phyloP scores from a whole-genome alignment of 306 rosid species.

The Canavalia ensiformis region DNA sequence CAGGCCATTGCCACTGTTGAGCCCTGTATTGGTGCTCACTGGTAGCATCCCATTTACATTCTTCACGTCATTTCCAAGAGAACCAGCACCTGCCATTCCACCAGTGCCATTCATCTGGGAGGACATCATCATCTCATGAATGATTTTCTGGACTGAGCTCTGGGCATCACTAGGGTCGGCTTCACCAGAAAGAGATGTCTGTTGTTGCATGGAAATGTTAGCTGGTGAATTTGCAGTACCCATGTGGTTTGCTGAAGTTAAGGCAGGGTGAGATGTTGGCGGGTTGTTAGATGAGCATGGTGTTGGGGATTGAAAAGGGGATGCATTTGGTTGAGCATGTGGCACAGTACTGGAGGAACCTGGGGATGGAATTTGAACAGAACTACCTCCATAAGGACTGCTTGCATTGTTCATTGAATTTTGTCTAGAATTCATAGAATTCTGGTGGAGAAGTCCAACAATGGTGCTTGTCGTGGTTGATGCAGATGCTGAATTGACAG shows the following conservation, averaged over 20 bases:
- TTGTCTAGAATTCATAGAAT: slow-evolving; percentile 90
- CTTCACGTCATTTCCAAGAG: slow-evolving; percentile 78
- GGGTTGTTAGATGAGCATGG: slow-evolving; percentile 83
- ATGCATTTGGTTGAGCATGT: slow-evolving; percentile 73
- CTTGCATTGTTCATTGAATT: slow-evolving; percentile 76
- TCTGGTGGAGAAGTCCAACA: slow-evolving; percentile 96
- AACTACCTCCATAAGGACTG: slow-evolving; percentile 89
- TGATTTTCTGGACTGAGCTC: slow-evolving; percentile 88
- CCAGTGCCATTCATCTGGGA: slow-evolving; percentile 70
- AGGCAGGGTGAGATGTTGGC: slow-evolving; percentile 69
- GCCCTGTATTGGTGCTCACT: slow-evolving; percentile 59
- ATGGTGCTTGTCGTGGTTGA: slow-evolving; percentile 89
- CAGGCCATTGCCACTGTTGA: slow-evolving; percentile 69
- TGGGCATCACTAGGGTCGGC: slow-evolving; percentile 82
- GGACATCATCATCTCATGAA: slow-evolving; percentile 83
- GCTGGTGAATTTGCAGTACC: slow-evolving; percentile 78
- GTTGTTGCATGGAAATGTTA: slow-evolving; percentile 85
- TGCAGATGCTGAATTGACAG: slow-evolving; percentile 72
- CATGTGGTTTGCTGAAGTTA: slow-evolving; percentile 78
- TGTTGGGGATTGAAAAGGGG: slow-evolving; percentile 85
- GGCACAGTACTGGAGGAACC: slow-evolving; percentile 78
- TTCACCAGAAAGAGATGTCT: slow-evolving; percentile 72
- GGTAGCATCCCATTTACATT: slow-evolving; percentile 78
- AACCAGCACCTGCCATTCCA: slow-evolving; percentile 62
- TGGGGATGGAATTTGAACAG: slow-evolving; percentile 91